Percentiles rank a stretch among this genome's conserved stretches.
These are phyloP conservation scores for Circinella umbellata DNA, from an alignment of 371 early-diverging fungal genomes.

Conservation along the genomic window DNA sequence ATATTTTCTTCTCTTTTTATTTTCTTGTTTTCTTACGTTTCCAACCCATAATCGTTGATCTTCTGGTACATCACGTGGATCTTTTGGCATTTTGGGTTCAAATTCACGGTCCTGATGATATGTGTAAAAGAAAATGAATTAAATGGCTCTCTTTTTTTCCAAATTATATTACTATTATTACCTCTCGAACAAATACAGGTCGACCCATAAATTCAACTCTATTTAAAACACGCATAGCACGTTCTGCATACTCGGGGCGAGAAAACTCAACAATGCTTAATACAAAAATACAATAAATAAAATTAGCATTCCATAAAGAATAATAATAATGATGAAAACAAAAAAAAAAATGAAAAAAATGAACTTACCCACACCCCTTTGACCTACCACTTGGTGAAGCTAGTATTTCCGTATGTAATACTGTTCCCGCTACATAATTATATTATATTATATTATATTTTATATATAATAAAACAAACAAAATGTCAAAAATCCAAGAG, in stretches of 20 bases:
- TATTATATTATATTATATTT: no score
- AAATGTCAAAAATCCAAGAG: background rate
- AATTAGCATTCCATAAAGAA: no score
- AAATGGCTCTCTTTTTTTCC: background rate
- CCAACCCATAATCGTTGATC: conserved; percentile 71
- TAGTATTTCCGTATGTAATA: conserved; percentile 74
- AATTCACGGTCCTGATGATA: conserved; percentile 58
- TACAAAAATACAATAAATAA: background rate
- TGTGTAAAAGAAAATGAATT: no score
- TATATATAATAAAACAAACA: background rate
- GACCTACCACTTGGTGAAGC: conserved; percentile 64
- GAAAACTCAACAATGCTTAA: conserved; percentile 80
- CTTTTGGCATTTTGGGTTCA: conserved; percentile 52
- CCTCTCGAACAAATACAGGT: conserved; percentile 79
- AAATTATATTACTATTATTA: conserved; percentile 11
- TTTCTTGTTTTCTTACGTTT: conserved; percentile 54
- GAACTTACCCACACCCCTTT: conserved; percentile 61
- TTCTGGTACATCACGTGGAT: conserved; percentile 50
- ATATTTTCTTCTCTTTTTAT: background rate
- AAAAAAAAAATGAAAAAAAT: background rate
- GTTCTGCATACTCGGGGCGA: conserved; percentile 78
- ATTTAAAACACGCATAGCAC: conserved; percentile 77
- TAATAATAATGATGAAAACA: no score
- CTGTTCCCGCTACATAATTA: conserved; percentile 62
- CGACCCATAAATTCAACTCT: conserved; percentile 78